A percentile compares a stretch with the other conserved stretches of the same genome.
Conservation (phyloP, 129 eudicot genomes). For the Helichrysum umbraculigerum region DNA sequence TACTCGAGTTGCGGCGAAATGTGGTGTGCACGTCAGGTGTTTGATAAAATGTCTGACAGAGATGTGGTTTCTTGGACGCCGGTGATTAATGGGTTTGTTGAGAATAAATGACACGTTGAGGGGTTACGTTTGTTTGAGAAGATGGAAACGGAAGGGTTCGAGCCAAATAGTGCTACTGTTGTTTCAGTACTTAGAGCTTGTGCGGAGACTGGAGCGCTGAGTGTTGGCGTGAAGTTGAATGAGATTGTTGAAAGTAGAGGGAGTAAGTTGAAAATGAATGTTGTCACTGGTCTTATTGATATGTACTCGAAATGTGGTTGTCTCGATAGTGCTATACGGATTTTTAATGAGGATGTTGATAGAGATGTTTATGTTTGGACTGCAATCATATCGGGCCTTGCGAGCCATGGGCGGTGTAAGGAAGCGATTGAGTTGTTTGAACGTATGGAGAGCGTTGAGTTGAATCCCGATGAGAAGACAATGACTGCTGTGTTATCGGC, state of each 20-base stretch:
- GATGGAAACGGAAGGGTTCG: slow-evolving; percentile 43
- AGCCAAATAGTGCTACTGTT: slow-evolving; percentile 47
- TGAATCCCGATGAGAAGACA: slow-evolving; percentile 53
- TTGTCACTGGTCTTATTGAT: slow-evolving; percentile 54
- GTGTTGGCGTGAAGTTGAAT: slow-evolving; percentile 37
- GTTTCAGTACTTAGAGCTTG: slow-evolving; percentile 57
- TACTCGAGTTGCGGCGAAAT: slow-evolving; percentile 37
- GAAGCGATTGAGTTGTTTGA: slow-evolving; percentile 46
- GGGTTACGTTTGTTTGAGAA: slow-evolving; percentile 32
- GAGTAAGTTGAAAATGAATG: slow-evolving; percentile 29
- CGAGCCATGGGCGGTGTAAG: slow-evolving; percentile 45
- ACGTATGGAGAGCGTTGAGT: slow-evolving; percentile 29
- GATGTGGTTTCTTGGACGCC: slow-evolving; percentile 57
- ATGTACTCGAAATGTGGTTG: slow-evolving; percentile 62
- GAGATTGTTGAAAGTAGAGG: slow-evolving; percentile 23
- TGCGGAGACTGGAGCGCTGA: slow-evolving; percentile 50
- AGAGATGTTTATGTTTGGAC: slow-evolving; percentile 52
- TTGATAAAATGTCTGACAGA: slow-evolving; percentile 52
- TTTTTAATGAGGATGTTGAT: slow-evolving; percentile 31
- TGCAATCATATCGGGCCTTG: slow-evolving; percentile 54
- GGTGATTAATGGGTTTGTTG: slow-evolving; percentile 48
- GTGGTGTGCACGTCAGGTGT: slow-evolving; percentile 39
- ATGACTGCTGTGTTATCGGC: slow-evolving; percentile 46
- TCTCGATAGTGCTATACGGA: slow-evolving; percentile 39
- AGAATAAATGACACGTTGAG: slow-evolving; percentile 38